Evolutionary conservation across 192 early-diverging fungal species (phyloP), one percentile per base, ranked within the genome.

Genomic region (Backusella luteola): DNA sequence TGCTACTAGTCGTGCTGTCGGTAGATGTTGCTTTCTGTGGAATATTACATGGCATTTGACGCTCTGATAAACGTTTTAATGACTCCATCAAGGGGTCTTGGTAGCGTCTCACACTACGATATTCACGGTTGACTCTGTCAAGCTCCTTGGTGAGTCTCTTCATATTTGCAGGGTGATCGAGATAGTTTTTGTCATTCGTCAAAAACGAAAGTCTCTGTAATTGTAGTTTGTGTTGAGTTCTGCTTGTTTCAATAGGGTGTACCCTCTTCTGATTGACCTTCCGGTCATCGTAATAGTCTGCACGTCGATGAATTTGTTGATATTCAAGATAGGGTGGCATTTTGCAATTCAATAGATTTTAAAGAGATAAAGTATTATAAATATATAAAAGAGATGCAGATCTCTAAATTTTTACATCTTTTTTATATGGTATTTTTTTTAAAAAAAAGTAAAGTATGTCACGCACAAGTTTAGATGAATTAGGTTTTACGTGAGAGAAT

Each of bases 171-270:
- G 84, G 85, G 70, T 86, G 80, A 63, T 74, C 79, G 17, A 85
- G 34, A 56, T 80, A 82, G 72, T 82, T 80, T 46, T 78, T 76
- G 38, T 86, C 84, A 59, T 82, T 76, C 9, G 81, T 81, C 4
- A 85, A 67, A 59, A 85, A 83, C 36, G 73, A 69, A 56, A 83
- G 81, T 23, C 85, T 73, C 70, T 85, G 84, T 32, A 86, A 73
- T 56, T 74, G 69, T 32, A 85, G 41, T 74, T 86, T 86, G 39
- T 85, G 81, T 73, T 86, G 85, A 21, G 84, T 85, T 52, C 85
- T 81, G 59, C 56, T 77, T 29, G 56, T 63, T n/a, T 63, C 56
- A 63, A 63, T 11, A 3, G 21, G 56, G 15, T 63, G n/a, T 7
- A 11, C 56, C 11, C 56, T 23, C 56, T 8, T 63, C 56, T 63